Evolutionary conservation across 106 monocot genomes (phyloP), one percentile per base, ranked within the genome.

Genomic region (Vanilla planifolia): DNA sequence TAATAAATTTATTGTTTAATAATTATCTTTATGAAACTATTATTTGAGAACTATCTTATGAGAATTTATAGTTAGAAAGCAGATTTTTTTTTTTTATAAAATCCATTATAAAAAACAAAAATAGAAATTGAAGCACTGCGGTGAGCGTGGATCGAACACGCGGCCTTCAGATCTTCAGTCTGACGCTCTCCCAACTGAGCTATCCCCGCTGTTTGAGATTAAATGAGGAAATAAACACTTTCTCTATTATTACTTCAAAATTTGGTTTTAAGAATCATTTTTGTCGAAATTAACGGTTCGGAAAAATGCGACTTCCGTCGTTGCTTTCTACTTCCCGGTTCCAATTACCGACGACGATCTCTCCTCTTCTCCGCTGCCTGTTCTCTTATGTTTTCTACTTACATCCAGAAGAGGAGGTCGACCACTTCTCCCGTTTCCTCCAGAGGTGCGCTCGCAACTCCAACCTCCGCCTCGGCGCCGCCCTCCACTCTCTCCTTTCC

Each of bases 131-230:
- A 35, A 57, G 35, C 24, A 55, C n/a, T 94, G 93, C 93, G 88
- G 88, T 93, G 93, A 94, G 85, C 85, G 81, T 94, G 93, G 93
- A 94, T 94, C 85, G 85, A 94, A 94, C 89, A 83, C 89, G 83
- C 77, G 83, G 83, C 89, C 89, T 94, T 93, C 85, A 85, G 88
- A 93, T 94, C 89, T 94, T 95, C 94, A 95, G 89, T 95, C 94
- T 95, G 94, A 95, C 89, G 86, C 94, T 94, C 89, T 89, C 93
- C 94, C 94, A 95, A 95, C 86, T 89, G 83, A 95, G 94, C 94
- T 86, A 95, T 95, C 89, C 94, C 94, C 85, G 89, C 93, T n/a
- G n/a, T n/a, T n/a, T n/a, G n/a, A n/a, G n/a, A n/a, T n/a, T n/a
- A n/a, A n/a, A n/a, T n/a, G n/a, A n/a, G n/a, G n/a, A n/a, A n/a